Evolutionary conservation across 2,329 filamentous ascomycete species (phyloP).

Genomic region (Fusarium veterinarium): DNA sequence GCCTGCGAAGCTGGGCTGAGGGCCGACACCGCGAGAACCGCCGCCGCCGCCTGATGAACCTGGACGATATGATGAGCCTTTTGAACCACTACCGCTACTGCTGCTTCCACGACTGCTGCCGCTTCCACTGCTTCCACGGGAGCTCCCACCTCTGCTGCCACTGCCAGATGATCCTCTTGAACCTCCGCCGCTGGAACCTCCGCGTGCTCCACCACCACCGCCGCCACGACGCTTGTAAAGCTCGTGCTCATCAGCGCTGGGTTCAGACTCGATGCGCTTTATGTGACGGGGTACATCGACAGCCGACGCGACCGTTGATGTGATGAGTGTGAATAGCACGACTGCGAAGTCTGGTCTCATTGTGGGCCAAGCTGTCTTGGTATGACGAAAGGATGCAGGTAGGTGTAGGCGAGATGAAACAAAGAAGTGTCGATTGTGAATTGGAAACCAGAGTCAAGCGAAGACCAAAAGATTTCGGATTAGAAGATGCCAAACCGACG

Average conservation of each 20-base stretch:
- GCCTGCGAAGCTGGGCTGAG: slow-evolving; percentile 67
- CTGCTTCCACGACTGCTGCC: slow-evolving; percentile 20
- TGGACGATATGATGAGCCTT: slow-evolving; percentile 38
- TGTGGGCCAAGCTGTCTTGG: slow-evolving; percentile 16
- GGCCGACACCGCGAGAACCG: slow-evolving; percentile 68
- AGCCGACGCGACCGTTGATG: slow-evolving; percentile 42
- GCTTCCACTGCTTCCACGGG: slow-evolving; percentile 27
- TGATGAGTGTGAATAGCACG: slow-evolving; percentile 46
- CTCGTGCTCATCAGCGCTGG: slow-evolving; percentile 52
- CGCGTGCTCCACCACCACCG: slow-evolving; percentile 62
- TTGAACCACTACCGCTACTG: slow-evolving; percentile 17
- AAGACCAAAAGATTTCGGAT: not conserved
- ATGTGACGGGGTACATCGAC: slow-evolving; percentile 41
- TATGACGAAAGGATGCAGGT: not conserved
- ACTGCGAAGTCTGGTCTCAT: slow-evolving; percentile 51
- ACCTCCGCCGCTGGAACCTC: slow-evolving; percentile 43
- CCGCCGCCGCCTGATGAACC: slow-evolving; percentile 21
- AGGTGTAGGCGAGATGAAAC: not conserved
- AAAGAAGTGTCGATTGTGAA: not conserved
- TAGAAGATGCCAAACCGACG: not conserved
- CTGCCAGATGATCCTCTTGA: slow-evolving; percentile 22
- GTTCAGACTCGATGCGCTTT: slow-evolving; percentile 39
- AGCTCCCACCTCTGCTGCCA: slow-evolving; percentile 31
- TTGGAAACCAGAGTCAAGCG: not conserved
- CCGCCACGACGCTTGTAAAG: slow-evolving; percentile 72